These are phyloP conservation scores for Bacidia rubella DNA, from an alignment of 495 filamentous ascomycete species.

Conservation along the genomic window DNA sequence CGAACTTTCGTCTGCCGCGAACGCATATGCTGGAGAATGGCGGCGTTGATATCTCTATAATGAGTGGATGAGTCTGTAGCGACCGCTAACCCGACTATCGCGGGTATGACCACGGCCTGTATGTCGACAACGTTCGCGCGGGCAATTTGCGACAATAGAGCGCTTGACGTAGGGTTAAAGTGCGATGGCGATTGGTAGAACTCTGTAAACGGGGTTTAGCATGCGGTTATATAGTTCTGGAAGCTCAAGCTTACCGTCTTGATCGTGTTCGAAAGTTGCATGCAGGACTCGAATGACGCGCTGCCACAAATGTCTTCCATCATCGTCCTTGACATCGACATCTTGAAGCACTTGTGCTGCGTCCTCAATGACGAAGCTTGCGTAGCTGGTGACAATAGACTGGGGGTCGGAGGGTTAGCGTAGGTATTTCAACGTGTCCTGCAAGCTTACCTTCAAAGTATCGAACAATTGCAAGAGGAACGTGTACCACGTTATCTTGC, in stretches of 20 bases:
- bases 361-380: constrained; percentile 67
- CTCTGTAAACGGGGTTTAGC: constrained; percentile 24
- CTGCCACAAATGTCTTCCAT: constrained; percentile 44
- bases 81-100: constrained; percentile 63
- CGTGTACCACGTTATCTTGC: constrained; percentile 58
- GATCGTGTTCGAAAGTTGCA: constrained; percentile 68
- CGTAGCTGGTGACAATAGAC: constrained; percentile 86
- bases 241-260: constrained; percentile 37
- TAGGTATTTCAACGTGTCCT: neutral
- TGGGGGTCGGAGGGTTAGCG: constrained; percentile 14
- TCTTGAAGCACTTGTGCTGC: constrained; percentile 48
- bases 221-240: neutral
- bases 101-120: constrained; percentile 35
- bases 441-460: constrained; percentile 51
- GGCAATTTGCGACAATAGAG: constrained; percentile 55
- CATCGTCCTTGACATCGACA: constrained; percentile 33
- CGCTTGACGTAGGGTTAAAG: constrained; percentile 53
- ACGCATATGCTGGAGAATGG: constrained; percentile 61
- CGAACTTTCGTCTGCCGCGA: constrained; percentile 52
- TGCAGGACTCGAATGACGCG: constrained; percentile 52
- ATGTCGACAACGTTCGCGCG: constrained; percentile 35
- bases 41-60: constrained; percentile 69
- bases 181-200: constrained; percentile 88
- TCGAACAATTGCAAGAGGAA: constrained; percentile 70
- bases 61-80: constrained; percentile 71